Conservation (phyloP, 192 early-diverging fungal genomes). For the Globomyces pollinis-pini region DNA sequence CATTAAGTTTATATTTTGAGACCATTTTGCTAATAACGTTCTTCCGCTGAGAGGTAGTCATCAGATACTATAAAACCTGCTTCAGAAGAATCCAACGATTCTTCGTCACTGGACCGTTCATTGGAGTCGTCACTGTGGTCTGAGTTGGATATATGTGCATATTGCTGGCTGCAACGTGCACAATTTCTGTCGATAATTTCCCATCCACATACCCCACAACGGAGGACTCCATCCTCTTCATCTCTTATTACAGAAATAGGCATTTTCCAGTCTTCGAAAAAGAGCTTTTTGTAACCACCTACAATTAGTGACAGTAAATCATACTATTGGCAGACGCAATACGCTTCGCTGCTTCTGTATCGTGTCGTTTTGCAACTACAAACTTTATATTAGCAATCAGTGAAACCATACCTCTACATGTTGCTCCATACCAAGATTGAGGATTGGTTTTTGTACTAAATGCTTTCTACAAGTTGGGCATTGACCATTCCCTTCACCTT, state of each 20-base stretch:
- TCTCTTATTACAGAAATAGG: not conserved
- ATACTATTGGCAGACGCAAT: not conserved
- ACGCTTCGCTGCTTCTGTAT: not conserved
- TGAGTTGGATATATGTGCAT: not conserved
- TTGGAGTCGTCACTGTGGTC: not conserved
- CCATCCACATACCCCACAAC: conserved; percentile 9
- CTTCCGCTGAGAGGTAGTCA: too few species aligned
- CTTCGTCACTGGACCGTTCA: too few species aligned
- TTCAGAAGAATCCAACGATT: too few species aligned
- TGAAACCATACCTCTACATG: not conserved
- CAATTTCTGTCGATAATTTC: conserved; percentile 3
- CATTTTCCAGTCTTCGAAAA: not conserved
- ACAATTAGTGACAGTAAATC: not conserved
- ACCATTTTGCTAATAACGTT: too few species aligned
- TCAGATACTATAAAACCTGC: too few species aligned
- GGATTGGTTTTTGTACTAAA: not conserved
- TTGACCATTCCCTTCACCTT: not conserved
- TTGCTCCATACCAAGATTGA: not conserved
- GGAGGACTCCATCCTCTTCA: not conserved
- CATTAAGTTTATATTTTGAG: too few species aligned
- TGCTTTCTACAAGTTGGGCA: conserved; percentile 3
- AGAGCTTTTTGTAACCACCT: not conserved
- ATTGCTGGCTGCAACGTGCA: not conserved
- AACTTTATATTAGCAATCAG: not conserved
- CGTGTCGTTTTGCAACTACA: not conserved